Evolutionary conservation across 1,284 basidiomycete genomes (phyloP), one percentile per base, ranked within the genome.

Genomic region (Sparassis latifolia): DNA sequence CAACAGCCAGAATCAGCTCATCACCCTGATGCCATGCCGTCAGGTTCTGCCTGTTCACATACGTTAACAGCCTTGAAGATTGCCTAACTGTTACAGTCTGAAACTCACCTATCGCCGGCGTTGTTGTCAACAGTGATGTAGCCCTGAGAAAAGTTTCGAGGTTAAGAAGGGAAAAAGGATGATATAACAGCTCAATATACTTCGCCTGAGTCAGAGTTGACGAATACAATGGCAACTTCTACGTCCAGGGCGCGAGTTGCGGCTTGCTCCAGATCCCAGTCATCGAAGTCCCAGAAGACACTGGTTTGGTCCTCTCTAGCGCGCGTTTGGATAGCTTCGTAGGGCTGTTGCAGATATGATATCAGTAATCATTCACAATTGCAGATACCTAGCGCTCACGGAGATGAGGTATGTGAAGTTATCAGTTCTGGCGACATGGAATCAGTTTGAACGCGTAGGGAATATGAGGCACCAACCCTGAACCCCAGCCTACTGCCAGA

Each of bases 401-500:
- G 20, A 20, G 20, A 20, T 20, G 20, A 20, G 20, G 20, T 20
- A 85, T 10, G 82, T 77, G 66, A 82, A 82, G 58, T 78, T 73
- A 20, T 20, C 20, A 20, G 20, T 20, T 20, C 20, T 20, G 20
- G 20, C 20, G 20, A 20, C 20, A 20, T 20, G 20, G 20, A 20
- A 20, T 20, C 20, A 20, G 20, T 20, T 20, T 20, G 20, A 20
- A 20, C 20, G 20, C 20, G 20, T 20, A 20, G 10, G 20, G 20
- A 20, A 20, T 20, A 20, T 20, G 20, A 20, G 20, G 20, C 4
- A 73, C 70, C 2, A 79, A 79, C 9, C 69, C 61, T 4, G 57
- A 62, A 41, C 52, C 91, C 90, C 91, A 92, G 32, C 89, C 90
- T 78, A 90, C 84, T 4, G 86, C 89, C 2, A 92, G 73, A n/a